Evolutionary conservation across 306 rosid species (phyloP).

Genomic region (Inga leiocalycina): DNA sequence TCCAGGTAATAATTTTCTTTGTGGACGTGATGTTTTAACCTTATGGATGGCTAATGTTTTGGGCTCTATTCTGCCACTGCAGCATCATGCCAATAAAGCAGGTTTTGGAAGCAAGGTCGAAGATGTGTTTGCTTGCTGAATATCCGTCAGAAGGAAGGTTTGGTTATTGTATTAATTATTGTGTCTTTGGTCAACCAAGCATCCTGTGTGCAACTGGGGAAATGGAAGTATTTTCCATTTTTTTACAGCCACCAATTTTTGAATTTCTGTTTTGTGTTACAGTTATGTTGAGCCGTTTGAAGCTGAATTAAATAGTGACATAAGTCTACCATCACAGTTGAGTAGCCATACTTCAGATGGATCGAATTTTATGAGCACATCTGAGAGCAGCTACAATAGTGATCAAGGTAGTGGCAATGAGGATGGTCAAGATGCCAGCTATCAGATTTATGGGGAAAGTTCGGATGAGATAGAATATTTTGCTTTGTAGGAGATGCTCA

Average conservation of each 20-base stretch:
- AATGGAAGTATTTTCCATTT: neutral
- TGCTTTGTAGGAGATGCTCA: conserved; percentile 42
- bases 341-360: conserved; percentile 71
- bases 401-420: conserved; percentile 92
- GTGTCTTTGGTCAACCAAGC: conserved; percentile 4
- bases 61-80: conserved; percentile 47
- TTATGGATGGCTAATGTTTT: conserved; percentile 8
- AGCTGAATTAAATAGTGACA: conserved; percentile 64
- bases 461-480: conserved; percentile 78
- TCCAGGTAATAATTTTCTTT: conserved; percentile 51
- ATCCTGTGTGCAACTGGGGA: conserved; percentile 21
- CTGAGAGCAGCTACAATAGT: conserved; percentile 86
- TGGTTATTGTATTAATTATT: conserved; percentile 26
- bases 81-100: conserved; percentile 69
- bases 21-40: neutral
- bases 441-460: conserved; percentile 72
- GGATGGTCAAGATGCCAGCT: conserved; percentile 67
- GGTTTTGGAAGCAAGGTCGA: conserved; percentile 70
- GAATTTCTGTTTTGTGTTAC: conserved; percentile 45
- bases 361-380: conserved; percentile 68
- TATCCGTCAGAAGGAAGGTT: conserved; percentile 89
- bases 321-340: conserved; percentile 69
- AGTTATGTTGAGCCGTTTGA: conserved; percentile 71
- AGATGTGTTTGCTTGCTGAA: conserved; percentile 70
- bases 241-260: conserved; percentile 18